phyloP scores from a whole-genome alignment of 192 early-diverging fungal species.

The Mortierella hygrophila region DNA sequence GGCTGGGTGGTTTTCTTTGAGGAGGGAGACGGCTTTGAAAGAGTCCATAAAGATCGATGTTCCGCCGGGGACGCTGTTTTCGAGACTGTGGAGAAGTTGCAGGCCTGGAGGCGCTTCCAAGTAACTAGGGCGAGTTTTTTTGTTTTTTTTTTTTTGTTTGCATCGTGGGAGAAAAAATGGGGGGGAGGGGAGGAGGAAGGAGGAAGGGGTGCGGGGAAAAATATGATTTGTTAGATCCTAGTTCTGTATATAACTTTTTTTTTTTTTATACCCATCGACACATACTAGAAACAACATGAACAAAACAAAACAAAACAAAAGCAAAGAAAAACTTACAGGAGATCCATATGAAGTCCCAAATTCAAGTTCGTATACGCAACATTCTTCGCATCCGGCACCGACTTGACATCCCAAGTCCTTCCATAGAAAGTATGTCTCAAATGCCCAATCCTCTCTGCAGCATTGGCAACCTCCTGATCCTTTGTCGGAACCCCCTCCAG shows the following conservation, averaged over 20 bases:
- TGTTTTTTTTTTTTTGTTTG: background rate
- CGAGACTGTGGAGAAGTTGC: constrained; percentile 82
- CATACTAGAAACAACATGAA: background rate
- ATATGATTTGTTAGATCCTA: background rate
- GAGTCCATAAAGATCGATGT: constrained; percentile 82
- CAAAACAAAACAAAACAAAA: background rate
- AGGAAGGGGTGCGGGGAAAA: background rate
- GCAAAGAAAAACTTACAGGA: constrained; percentile 70
- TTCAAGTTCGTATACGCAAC: constrained; percentile 87
- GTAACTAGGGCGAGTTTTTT: constrained; percentile 64
- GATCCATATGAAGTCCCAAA: constrained; percentile 90
- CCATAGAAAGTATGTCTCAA: constrained; percentile 85
- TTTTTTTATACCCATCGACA: background rate
- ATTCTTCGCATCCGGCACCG: constrained; percentile 79
- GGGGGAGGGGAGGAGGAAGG: background rate
- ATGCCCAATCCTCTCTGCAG: constrained; percentile 76
- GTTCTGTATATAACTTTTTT: no score
- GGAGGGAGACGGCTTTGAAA: constrained; percentile 73
- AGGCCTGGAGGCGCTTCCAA: constrained; percentile 84
- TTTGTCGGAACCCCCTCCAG: constrained; percentile 72
- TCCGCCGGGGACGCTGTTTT: constrained; percentile 84
- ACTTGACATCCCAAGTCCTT: constrained; percentile 82
- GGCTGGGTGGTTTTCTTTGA: constrained; percentile 68
- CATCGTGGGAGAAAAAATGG: background rate
- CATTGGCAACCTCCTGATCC: constrained; percentile 67